Evolutionary conservation across 1,139 yeast genomes (phyloP).

Genomic region (Taiozyma sp.): DNA sequence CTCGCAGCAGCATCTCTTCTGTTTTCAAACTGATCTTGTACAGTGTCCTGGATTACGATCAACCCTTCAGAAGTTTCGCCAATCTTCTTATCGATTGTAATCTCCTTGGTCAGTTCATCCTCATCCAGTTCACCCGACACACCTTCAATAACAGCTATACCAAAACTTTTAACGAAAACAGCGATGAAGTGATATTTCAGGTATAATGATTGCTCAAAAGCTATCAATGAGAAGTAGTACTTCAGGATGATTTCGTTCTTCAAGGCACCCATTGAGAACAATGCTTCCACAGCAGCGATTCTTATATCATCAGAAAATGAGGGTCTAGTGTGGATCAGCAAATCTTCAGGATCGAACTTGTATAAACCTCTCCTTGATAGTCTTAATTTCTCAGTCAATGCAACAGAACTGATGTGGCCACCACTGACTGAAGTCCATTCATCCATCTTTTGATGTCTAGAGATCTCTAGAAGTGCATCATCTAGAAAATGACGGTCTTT

Average conservation of each 20-base stretch:
- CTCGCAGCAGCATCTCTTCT: conserved; percentile 45
- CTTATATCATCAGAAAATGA: conserved; percentile 50
- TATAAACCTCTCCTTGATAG: conserved; percentile 56
- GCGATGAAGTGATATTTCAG: conserved; percentile 47
- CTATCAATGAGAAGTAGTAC: conserved; percentile 54
- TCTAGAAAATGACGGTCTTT: conserved; percentile 31
- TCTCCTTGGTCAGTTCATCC: conserved; percentile 44
- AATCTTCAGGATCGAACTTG: conserved; percentile 44
- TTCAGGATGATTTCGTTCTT: conserved; percentile 54
- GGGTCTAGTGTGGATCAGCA: conserved; percentile 44
- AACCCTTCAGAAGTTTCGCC: conserved; percentile 23
- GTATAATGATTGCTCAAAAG: conserved; percentile 49
- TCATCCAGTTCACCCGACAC: conserved; percentile 49
- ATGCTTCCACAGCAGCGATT: conserved; percentile 62
- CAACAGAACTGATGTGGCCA: conserved; percentile 48
- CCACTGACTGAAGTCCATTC: conserved; percentile 73
- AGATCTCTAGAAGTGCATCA: conserved; percentile 53
- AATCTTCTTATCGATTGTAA: conserved; percentile 16
- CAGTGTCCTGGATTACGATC: conserved; percentile 45
- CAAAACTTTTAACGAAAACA: conserved; percentile 46
- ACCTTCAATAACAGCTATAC: conserved; percentile 68
- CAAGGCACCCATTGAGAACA: conserved; percentile 72
- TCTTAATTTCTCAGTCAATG: conserved; percentile 51
- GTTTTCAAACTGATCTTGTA: conserved; percentile 36
- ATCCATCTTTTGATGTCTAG: conserved; percentile 74